Base-by-base conservation (phyloP, 192 early-diverging fungal genomes). In the Entophlyctis luteolus region DNA sequence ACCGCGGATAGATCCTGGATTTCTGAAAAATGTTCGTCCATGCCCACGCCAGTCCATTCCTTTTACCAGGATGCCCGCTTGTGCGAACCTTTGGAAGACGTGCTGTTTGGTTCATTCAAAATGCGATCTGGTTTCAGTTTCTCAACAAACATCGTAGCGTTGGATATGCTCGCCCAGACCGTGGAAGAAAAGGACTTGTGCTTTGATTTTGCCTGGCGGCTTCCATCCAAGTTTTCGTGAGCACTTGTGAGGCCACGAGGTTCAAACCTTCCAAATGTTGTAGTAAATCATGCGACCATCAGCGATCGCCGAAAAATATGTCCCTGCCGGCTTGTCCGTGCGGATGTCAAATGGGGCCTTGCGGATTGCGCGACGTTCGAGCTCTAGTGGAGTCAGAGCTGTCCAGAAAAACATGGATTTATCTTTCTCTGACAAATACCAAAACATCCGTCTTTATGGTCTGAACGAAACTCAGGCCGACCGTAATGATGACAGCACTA, bases 101-200 rank as follows among this genome's bases (percentile, higher is more conserved):
- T 85, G 78, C 59, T 60, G 35, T 12, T 1, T 12, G 27, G 37
- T n/a, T 12, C 0, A 16, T 6, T 8, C 0, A 12, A 57, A 1
- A 16, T 36, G 55, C 37, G 35, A 28, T 50, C 6, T 4, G 12
- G 8, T 23, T 12, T 23, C 38, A 23, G n/a, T 6, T 23, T 59
- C 6, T 8, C 10, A 22, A n/a, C 38, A 0, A 18, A 50, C 62
- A 50, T 86, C 77, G 72, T 88, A 88, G 10, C 87, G 78, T 54
- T 76, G 69, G 53, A 81, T 68, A 65, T 86, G 84, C 65, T 88
- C 87, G 42, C 87, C 81, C 29, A 86, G 68, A 0, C 87, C 87
- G 62, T 88, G 87, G 47, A 85, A 72, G 35, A 84, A 46, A 16
- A 80, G 70, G 47, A 85, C 47, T 8, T 81, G 81, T 47, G 84